Evolutionary conservation across 2,329 filamentous ascomycete genomes (phyloP).

Genomic region (Calonectria henricotiae): DNA sequence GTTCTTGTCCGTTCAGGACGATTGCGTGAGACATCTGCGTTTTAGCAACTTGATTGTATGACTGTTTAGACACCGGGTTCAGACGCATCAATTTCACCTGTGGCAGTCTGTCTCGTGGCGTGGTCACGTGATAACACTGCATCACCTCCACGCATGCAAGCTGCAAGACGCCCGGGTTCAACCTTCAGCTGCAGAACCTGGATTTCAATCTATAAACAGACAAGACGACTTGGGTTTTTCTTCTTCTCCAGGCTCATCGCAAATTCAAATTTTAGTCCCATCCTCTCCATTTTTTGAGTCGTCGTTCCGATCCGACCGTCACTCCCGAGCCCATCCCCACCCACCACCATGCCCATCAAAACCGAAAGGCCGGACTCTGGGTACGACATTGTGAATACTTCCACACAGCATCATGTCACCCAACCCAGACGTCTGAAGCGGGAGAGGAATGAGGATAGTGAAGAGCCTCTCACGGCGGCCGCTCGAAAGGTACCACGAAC

Average conservation of each 20-base stretch:
- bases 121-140: not conserved
- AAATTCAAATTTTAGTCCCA: not conserved
- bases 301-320: not conserved
- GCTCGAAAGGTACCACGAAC: slow-evolving; percentile 7
- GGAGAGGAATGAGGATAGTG: not conserved
- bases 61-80: not conserved
- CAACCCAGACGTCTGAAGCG: not conserved
- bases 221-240: no score
- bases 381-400: not conserved
- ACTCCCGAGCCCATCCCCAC: not conserved
- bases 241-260: no score
- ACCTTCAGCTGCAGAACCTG: no score
- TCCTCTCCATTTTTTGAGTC: not conserved
- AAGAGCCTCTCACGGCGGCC: not conserved
- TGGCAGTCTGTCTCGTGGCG: not conserved
- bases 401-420: not conserved
- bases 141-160: no score
- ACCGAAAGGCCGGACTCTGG: not conserved
- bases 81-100: not conserved
- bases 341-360: not conserved
- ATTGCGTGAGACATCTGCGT: not conserved
- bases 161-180: no score
- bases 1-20: not conserved
- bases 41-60: not conserved
- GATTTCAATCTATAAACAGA: no score